A percentile compares a stretch with the other conserved stretches of the same genome.
Conservation (phyloP, 768 basidiomycete species). For the Gloeopeniophorella convolvens region DNA sequence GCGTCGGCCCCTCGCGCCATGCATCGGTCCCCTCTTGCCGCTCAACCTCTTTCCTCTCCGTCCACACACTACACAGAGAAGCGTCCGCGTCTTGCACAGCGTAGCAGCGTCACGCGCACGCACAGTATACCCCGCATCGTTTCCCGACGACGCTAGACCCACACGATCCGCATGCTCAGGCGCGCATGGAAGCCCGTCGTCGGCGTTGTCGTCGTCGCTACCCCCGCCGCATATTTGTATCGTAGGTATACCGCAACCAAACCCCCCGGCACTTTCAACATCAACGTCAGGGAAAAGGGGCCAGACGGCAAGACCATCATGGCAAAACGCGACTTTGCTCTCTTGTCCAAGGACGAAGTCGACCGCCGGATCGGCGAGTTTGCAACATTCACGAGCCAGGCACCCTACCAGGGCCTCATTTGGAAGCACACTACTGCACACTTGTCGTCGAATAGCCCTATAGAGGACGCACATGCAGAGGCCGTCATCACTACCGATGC, state of each 20-base stretch:
- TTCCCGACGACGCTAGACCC: too few relatives aligned
- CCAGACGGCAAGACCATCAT: slow-evolving; percentile 56
- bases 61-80: too few relatives aligned
- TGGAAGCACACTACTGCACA: slow-evolving; percentile 79
- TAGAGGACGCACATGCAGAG: slow-evolving; percentile 82
- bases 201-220: slow-evolving; percentile 46
- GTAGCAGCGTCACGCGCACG: too few relatives aligned
- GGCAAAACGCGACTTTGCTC: slow-evolving; percentile 44
- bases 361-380: slow-evolving; percentile 54
- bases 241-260: slow-evolving; percentile 37
- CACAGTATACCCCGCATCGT: too few relatives aligned
- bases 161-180: slow-evolving; percentile 43
- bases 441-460: slow-evolving; percentile 80
- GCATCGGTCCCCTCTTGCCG: too few relatives aligned
- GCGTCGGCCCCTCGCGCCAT: too few relatives aligned
- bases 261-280: slow-evolving; percentile 41
- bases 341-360: slow-evolving; percentile 49
- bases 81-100: too few relatives aligned
- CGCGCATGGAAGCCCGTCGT: slow-evolving; percentile 64
- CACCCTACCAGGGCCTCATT: slow-evolving; percentile 46
- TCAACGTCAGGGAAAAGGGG: slow-evolving; percentile 47
- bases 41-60: too few relatives aligned
- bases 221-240: slow-evolving; percentile 53
- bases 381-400: slow-evolving; percentile 39
- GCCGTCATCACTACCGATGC: slow-evolving; percentile 60